Conservation (phyloP, 2,329 filamentous ascomycete species). For the Colletotrichum tropicicola region DNA sequence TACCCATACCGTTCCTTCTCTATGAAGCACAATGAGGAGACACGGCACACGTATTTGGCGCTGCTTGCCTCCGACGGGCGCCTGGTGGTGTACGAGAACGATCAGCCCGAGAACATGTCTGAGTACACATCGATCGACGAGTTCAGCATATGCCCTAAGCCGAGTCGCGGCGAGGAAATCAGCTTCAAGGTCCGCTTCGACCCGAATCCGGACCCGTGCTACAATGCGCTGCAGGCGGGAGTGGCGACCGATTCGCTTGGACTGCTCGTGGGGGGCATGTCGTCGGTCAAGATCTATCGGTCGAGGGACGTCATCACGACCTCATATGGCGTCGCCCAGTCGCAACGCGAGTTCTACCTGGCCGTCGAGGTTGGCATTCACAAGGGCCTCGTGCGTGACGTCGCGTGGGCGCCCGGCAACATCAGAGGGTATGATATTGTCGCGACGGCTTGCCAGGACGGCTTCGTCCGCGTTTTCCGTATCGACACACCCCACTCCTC, state of each 20-base stretch:
- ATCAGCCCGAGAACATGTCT: conserved; percentile 81
- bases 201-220: conserved; percentile 84
- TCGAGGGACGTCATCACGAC: conserved; percentile 68
- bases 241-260: conserved; percentile 81
- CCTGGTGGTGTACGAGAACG: conserved; percentile 84
- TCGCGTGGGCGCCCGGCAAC: conserved; percentile 92
- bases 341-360: conserved; percentile 83
- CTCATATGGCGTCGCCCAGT: conserved; percentile 61
- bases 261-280: conserved; percentile 87
- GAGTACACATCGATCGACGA: conserved; percentile 81
- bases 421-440: conserved; percentile 90
- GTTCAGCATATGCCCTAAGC: conserved; percentile 76
- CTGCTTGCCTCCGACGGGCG: conserved; percentile 85
- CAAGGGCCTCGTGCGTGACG: conserved; percentile 81
- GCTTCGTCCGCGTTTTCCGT: conserved; percentile 88
- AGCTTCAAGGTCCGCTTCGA: conserved; percentile 89
- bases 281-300: conserved; percentile 83
- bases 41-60: conserved; percentile 83
- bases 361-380: conserved; percentile 81
- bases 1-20: conserved; percentile 84
- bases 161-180: conserved; percentile 83
- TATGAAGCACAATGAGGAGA: conserved; percentile 83
- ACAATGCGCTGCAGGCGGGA: conserved; percentile 80
- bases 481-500: conserved; percentile 67
- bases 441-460: conserved; percentile 93